Evolutionary conservation across 495 filamentous ascomycete species (phyloP).

Genomic region (Penicillium waksmanii): DNA sequence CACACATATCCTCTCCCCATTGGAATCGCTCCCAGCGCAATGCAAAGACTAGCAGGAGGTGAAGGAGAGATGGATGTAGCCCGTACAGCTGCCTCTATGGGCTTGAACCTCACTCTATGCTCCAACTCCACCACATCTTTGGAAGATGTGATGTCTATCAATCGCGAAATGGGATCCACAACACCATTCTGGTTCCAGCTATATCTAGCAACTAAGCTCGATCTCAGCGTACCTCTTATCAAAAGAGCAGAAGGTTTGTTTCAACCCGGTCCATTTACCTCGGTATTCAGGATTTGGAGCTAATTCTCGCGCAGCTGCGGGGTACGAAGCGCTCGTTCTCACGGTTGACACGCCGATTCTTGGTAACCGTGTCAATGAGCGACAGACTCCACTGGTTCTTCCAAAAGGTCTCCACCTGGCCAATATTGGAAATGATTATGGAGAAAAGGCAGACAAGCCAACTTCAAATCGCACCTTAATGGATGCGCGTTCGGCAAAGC

Average conservation of each 20-base stretch:
- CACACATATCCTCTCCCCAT: conserved; percentile 65
- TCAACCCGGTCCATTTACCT: conserved; percentile 8
- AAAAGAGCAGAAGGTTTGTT: conserved; percentile 69
- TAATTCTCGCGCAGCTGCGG: conserved; percentile 50
- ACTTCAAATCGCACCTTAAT: conserved; percentile 2
- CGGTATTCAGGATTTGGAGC: conserved; percentile 5
- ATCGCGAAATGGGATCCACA: conserved; percentile 25
- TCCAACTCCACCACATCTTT: conserved; percentile 49
- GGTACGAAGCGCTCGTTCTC: conserved; percentile 90
- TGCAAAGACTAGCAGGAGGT: conserved; percentile 77
- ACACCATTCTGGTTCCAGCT: conserved; percentile 62
- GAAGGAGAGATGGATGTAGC: conserved; percentile 83
- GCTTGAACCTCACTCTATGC: conserved; percentile 57
- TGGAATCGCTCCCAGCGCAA: conserved; percentile 81
- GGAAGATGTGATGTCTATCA: conserved; percentile 43
- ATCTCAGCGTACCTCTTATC: conserved; percentile 79
- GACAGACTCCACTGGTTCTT: conserved; percentile 43
- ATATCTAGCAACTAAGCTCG: conserved; percentile 84
- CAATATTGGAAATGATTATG: conserved; percentile 7
- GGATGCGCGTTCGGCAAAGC: conserved; percentile 10
- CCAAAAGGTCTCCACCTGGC: conserved; percentile 28
- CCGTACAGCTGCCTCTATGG: conserved; percentile 71
- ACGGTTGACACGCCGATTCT: conserved; percentile 92
- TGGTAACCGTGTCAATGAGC: conserved; percentile 54
- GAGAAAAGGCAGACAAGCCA: conserved; percentile 4